Base-by-base conservation (phyloP, 2,329 filamentous ascomycete species). In the Didymella pinodella region DNA sequence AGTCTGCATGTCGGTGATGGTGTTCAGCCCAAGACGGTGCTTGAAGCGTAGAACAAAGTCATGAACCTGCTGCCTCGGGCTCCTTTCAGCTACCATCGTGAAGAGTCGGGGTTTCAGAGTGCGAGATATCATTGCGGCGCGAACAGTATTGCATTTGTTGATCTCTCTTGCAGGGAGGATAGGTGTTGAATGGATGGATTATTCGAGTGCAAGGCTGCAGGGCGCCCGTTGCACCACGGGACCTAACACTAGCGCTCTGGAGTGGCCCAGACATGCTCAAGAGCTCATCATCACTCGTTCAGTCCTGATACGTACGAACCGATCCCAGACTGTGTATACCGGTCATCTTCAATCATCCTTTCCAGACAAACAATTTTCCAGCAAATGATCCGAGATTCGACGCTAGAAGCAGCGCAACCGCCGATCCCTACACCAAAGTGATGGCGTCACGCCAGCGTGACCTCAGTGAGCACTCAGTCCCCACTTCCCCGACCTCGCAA, bases 391-490 rank as follows among this genome's bases (percentile, higher is more conserved):
- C 38, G 38, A 47, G 2, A 7, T 7, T 36, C 34, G 28, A 48
- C 20, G 38, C 12, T 28, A 32, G 26, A 46, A 38, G 11, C 22
- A 12, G 4, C 34, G 11, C n/a, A 14, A n/a, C 10, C 36, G 22
- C 43, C 26, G 34, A 43, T 43, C 47, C 38, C 26, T 14, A 12
- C 36, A 28, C 6, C 22, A 25, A 11, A 12, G 34, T 34, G 7
- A 43, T 52, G 20, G 29, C 48, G 36, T 36, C 43, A 48, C 43
- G 31, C 54, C 43, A 52, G 26, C 48, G 22, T 54, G 44, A 48
- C 40, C n/a, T 41, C 38, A 18, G 38, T 40, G 18, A 40, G 18
- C 38, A 40, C 18, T 65, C 66, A 65, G 66, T 45, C 52, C 48
- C 51, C 49, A 62, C 63, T 65, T 58, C 38, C 44, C 66, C 48